Evolutionary conservation across 345 rosid species (phyloP).

Genomic region (Citrus medica): DNA sequence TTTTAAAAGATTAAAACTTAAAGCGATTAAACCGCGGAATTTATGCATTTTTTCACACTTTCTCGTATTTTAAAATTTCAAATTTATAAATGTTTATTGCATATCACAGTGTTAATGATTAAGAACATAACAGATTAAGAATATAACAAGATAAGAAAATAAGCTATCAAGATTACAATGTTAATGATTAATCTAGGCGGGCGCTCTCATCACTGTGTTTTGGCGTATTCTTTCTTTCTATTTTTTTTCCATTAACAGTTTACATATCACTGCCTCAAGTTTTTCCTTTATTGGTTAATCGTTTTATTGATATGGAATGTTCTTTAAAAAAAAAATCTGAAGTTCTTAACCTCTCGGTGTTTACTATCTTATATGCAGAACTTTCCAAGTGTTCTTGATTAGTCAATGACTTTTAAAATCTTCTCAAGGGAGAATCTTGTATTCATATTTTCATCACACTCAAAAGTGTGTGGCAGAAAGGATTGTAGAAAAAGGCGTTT

Average conservation of each 20-base stretch:
- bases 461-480: background rate
- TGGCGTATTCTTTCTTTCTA: too few species aligned
- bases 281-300: too few species aligned
- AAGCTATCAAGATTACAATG: too few species aligned
- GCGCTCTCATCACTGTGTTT: too few species aligned
- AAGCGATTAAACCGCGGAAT: too few species aligned
- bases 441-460: background rate
- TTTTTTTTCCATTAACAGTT: too few species aligned
- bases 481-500: background rate
- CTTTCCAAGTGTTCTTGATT: background rate
- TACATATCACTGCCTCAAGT: background rate
- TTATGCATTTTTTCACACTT: too few species aligned
- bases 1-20: rapidly evolving
- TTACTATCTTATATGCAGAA: background rate
- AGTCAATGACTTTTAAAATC: background rate
- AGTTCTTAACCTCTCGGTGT: background rate
- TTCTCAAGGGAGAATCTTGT: background rate
- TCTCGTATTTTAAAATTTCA: too few species aligned
- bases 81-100: background rate
- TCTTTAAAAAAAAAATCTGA: background rate
- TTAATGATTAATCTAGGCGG: too few species aligned
- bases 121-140: too few species aligned
- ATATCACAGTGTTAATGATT: too few species aligned
- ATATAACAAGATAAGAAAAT: too few species aligned
- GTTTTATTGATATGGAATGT: background rate